A percentile compares a stretch with the other conserved stretches of the same genome.
phyloP scores from a whole-genome alignment of 345 rosid genomes.

The Kandelia obovata region DNA sequence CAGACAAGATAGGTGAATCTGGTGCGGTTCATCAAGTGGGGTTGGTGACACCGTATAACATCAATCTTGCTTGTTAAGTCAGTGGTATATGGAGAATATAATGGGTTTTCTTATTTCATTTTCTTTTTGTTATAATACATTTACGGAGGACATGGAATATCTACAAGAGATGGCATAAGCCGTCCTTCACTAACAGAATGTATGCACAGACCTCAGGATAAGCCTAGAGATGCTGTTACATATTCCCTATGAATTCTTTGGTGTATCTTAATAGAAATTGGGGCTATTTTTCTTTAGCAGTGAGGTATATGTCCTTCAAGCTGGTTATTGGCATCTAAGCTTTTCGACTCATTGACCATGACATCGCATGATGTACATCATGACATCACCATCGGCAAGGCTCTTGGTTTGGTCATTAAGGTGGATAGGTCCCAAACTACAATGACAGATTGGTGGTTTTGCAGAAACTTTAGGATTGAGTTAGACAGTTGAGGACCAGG shows the following conservation, averaged over 20 bases:
- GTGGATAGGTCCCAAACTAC: constrained; percentile 19
- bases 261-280: neutral
- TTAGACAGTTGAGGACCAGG: neutral
- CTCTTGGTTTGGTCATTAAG: constrained; percentile 7
- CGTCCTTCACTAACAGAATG: too few species aligned
- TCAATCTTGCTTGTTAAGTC: neutral
- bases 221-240: neutral
- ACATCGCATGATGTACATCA: constrained; percentile 3
- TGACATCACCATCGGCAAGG: neutral
- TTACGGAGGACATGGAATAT: too few species aligned
- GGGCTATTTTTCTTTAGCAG: neutral
- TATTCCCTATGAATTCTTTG: neutral
- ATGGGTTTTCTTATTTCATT: too few species aligned
- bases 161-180: too few species aligned
- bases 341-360: neutral
- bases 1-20: neutral
- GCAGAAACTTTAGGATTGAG: neutral
- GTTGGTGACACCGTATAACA: neutral
- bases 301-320: neutral
- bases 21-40: neutral
- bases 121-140: too few species aligned
- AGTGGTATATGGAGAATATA: neutral
- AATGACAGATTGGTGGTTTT: neutral
- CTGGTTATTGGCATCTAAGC: neutral
- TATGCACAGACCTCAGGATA: neutral